Percentiles rank a stretch among this genome's conserved stretches.
phyloP scores from a whole-genome alignment of 495 filamentous ascomycete genomes.

The Aspergillus cristatus region DNA sequence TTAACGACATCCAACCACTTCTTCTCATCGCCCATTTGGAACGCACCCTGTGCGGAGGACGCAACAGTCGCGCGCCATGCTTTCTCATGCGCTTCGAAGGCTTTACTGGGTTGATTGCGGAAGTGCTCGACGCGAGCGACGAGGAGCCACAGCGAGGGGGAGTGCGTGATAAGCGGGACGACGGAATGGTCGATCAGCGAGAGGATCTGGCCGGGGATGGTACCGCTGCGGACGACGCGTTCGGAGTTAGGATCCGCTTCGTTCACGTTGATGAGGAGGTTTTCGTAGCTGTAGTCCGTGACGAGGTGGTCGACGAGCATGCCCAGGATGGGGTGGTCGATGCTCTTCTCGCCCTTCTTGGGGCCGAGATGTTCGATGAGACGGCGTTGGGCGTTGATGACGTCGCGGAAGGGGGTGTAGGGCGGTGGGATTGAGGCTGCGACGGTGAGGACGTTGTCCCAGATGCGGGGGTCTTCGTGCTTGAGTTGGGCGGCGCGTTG shows the following conservation, averaged over 20 bases:
- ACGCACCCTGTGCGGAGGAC: conserved; percentile 38
- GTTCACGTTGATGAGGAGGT: conserved; percentile 19
- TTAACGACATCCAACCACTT: conserved; percentile 39
- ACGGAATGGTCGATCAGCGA: conserved; percentile 62
- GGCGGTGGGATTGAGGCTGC: conserved; percentile 69
- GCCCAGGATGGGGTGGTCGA: conserved; percentile 66
- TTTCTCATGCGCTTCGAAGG: conserved; percentile 77
- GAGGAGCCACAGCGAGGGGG: conserved; percentile 65
- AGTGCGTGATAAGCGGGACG: conserved; percentile 73
- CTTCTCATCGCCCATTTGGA: conserved; percentile 41
- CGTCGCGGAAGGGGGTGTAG: conserved; percentile 56
- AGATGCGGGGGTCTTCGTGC: conserved; percentile 77
- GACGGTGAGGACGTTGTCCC: conserved; percentile 89
- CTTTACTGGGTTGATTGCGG: conserved; percentile 53
- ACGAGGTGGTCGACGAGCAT: conserved; percentile 63
- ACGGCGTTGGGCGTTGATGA: conserved; percentile 60
- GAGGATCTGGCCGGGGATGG: conserved; percentile 48
- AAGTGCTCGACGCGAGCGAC: conserved; percentile 63
- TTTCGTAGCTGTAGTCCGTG: conserved; percentile 34
- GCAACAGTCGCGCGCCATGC: conserved; percentile 67
- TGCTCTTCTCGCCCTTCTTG: conserved; percentile 59
- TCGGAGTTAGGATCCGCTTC: conserved; percentile 1
- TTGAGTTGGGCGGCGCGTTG: conserved; percentile 76
- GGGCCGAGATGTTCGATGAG: conserved; percentile 66
- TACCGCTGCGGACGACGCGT: conserved; percentile 32